Percentiles rank a stretch among this genome's conserved stretches.
phyloP scores from a whole-genome alignment of 2,329 filamentous ascomycete species.

The Ustulina deusta region DNA sequence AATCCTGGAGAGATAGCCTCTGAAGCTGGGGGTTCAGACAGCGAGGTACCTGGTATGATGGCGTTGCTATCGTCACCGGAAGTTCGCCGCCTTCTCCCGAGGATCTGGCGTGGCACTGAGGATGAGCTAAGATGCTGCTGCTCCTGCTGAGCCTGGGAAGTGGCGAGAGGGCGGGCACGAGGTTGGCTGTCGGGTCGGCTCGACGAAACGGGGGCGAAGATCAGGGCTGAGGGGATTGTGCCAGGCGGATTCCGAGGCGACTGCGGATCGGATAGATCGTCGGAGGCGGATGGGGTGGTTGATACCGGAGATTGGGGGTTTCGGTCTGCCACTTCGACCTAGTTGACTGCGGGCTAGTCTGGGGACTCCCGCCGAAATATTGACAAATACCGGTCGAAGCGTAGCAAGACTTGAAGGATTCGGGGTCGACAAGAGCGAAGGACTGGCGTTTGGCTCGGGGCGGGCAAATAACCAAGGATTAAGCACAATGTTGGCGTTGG shows the following conservation, averaged over 20 bases:
- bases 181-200: slow-evolving; percentile 24
- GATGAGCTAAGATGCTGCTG: slow-evolving; percentile 22
- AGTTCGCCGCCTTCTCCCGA: slow-evolving; percentile 68
- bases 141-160: slow-evolving; percentile 27
- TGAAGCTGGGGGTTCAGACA: slow-evolving; percentile 44
- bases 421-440: slow-evolving; percentile 15
- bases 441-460: slow-evolving; percentile 15
- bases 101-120: slow-evolving; percentile 53
- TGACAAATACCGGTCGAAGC: slow-evolving; percentile 32
- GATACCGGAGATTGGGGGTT: slow-evolving; percentile 61
- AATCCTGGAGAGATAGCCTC: slow-evolving; percentile 41
- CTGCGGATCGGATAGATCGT: slow-evolving; percentile 72
- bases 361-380: slow-evolving; percentile 54
- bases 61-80: slow-evolving; percentile 54
- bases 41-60: slow-evolving; percentile 39
- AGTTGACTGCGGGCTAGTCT: slow-evolving; percentile 57
- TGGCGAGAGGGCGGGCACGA: slow-evolving; percentile 34
- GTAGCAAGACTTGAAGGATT: slow-evolving; percentile 3
- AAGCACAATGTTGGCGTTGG: slow-evolving; percentile 34
- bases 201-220: slow-evolving; percentile 39
- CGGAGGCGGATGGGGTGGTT: slow-evolving; percentile 73
- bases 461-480: slow-evolving; percentile 30
- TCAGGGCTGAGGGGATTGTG: slow-evolving; percentile 59
- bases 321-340: slow-evolving; percentile 80
- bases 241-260: slow-evolving; percentile 62